phyloP scores from a whole-genome alignment of 2,329 filamentous ascomycete species.

The Trichoderma atroviride region DNA sequence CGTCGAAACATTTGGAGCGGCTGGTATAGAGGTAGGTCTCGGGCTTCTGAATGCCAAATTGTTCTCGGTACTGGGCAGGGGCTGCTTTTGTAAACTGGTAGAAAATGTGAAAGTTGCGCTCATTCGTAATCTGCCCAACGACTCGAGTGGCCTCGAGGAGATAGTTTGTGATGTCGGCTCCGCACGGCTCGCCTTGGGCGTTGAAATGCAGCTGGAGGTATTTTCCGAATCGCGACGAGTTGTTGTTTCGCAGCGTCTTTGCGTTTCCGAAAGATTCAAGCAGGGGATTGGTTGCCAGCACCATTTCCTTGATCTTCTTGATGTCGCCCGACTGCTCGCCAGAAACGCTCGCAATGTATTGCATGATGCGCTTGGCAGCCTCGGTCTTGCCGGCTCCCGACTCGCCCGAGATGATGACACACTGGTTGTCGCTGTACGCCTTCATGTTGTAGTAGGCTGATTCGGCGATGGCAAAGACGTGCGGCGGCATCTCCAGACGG shows the following conservation, averaged over 20 bases:
- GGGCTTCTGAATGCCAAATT: constrained; percentile 88
- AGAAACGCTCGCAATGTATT: constrained; percentile 97
- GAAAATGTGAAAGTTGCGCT: constrained; percentile 99
- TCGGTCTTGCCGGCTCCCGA: constrained; percentile 98
- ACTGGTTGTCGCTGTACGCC: constrained; percentile 97
- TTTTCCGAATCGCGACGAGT: constrained; percentile 97
- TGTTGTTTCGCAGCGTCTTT: constrained; percentile 97
- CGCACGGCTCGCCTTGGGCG: constrained; percentile 83
- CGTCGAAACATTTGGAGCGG: constrained; percentile 90
- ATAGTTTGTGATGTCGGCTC: constrained; percentile 98
- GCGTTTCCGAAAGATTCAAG: constrained; percentile 98
- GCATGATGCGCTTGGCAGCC: constrained; percentile 98
- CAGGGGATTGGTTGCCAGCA: constrained; percentile 94
- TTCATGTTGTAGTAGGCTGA: constrained; percentile 99
- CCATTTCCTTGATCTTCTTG: constrained; percentile 98
- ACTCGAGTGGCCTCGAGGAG: constrained; percentile 94
- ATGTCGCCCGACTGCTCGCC: constrained; percentile 83
- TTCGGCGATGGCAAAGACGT: constrained; percentile 97
- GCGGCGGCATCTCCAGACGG: constrained; percentile 88
- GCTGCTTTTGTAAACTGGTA: constrained; percentile 98
- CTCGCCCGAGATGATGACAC: constrained; percentile 98
- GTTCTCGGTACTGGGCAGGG: constrained; percentile 80
- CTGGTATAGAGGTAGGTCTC: constrained; percentile 94
- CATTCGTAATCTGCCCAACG: constrained; percentile 90
- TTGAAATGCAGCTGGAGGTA: constrained; percentile 99